Percentiles rank a stretch among this genome's conserved stretches.
Conservation (phyloP, 2,329 filamentous ascomycete genomes). For the Diaporthe citriasiana region DNA sequence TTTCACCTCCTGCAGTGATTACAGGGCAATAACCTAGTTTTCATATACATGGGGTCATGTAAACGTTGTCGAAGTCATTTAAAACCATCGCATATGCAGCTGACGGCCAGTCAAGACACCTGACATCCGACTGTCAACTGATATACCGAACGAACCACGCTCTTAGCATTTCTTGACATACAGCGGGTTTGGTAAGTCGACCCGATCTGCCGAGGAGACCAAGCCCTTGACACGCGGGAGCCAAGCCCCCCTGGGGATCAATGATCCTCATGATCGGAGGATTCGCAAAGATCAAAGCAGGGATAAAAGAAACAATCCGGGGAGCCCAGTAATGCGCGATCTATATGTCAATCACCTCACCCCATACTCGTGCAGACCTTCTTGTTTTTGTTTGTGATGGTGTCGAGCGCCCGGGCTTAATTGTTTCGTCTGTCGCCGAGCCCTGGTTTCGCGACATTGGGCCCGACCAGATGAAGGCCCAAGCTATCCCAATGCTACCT, state of each 20-base stretch:
- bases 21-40: no score
- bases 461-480: background rate
- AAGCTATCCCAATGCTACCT: slow-evolving; percentile 1
- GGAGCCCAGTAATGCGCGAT: background rate
- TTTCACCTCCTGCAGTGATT: no score
- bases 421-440: slow-evolving; percentile 31
- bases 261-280: slow-evolving; percentile 29
- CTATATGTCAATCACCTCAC: background rate
- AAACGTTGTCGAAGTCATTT: background rate
- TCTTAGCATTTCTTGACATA: background rate
- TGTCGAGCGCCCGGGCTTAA: slow-evolving; percentile 1
- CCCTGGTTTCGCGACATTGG: slow-evolving; percentile 11
- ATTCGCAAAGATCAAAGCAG: slow-evolving; percentile 9
- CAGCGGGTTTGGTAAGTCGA: background rate
- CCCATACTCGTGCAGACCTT: background rate
- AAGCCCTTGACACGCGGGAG: background rate
- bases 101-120: slow-evolving; percentile 10
- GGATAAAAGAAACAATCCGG: background rate
- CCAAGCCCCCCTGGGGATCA: slow-evolving; percentile 6
- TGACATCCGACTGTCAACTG: slow-evolving; percentile 20
- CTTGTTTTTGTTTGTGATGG: background rate
- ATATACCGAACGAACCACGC: slow-evolving; percentile 7
- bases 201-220: background rate
- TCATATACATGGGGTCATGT: no score
- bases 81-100: background rate